These are phyloP conservation scores for Arachis stenosperma DNA, from an alignment of 306 rosid species.

Conservation along the genomic window DNA sequence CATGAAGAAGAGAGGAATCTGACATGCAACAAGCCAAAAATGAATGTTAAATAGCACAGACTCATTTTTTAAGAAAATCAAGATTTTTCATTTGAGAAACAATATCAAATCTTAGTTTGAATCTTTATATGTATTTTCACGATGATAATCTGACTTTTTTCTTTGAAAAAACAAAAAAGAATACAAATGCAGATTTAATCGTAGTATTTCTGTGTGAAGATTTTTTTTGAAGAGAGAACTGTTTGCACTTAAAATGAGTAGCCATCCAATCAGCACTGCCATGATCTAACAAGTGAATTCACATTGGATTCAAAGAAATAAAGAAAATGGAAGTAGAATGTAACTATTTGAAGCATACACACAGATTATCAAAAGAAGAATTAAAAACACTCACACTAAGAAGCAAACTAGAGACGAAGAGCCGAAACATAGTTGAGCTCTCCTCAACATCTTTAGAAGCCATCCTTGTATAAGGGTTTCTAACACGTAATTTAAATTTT, in stretches of 20 bases:
- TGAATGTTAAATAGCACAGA: slow-evolving; percentile 12
- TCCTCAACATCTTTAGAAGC: slow-evolving; percentile 76
- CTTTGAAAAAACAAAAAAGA: not conserved
- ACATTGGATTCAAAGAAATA: not conserved
- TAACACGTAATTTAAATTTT: slow-evolving; percentile 70
- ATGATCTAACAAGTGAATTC: slow-evolving; percentile 21
- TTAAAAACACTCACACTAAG: slow-evolving; percentile 77
- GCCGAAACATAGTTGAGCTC: slow-evolving; percentile 71
- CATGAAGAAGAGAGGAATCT: slow-evolving; percentile 83
- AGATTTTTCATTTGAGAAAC: slow-evolving; percentile 16
- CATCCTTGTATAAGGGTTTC: slow-evolving; percentile 81
- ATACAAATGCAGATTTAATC: slow-evolving; percentile 3
- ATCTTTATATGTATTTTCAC: slow-evolving; percentile 6
- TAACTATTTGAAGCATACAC: slow-evolving; percentile 2
- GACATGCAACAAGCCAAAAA: slow-evolving; percentile 46
- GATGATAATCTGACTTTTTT: not conserved
- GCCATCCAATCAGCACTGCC: not conserved
- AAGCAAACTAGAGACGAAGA: slow-evolving; percentile 75
- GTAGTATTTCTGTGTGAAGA: not conserved
- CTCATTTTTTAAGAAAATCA: slow-evolving; percentile 11
- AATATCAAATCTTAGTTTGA: slow-evolving; percentile 20
- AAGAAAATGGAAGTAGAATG: not conserved
- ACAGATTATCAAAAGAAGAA: slow-evolving; percentile 15
- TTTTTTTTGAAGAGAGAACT: slow-evolving; percentile 1
- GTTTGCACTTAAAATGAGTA: not conserved